Conservation (phyloP, 1,139 yeast genomes). For the Yamadazyma diddensiae region DNA sequence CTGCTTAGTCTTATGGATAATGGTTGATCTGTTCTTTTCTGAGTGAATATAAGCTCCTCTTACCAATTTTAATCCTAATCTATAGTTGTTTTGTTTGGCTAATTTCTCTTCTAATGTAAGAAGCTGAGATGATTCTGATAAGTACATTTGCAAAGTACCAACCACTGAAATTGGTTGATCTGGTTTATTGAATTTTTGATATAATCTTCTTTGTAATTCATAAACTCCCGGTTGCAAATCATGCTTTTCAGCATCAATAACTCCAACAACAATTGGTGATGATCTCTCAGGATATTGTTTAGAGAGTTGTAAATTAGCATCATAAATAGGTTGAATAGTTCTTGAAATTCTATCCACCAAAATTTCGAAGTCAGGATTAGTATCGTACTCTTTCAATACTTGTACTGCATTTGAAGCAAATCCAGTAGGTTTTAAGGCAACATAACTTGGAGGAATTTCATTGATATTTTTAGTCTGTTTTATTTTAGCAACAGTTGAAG, state of each 20-base stretch:
- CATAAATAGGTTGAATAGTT: slow-evolving; percentile 55
- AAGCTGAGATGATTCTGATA: slow-evolving; percentile 65
- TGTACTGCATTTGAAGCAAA: slow-evolving; percentile 73
- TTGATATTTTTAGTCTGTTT: slow-evolving; percentile 48
- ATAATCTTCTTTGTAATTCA: slow-evolving; percentile 81
- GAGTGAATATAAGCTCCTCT: slow-evolving; percentile 97
- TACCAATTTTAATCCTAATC: slow-evolving; percentile 87
- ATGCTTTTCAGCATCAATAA: slow-evolving; percentile 90
- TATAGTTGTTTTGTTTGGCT: slow-evolving; percentile 63
- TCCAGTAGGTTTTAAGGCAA: slow-evolving; percentile 94
- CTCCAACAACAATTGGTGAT: slow-evolving; percentile 81
- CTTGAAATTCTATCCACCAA: slow-evolving; percentile 64
- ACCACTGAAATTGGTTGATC: slow-evolving; percentile 64
- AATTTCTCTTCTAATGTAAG: slow-evolving; percentile 61
- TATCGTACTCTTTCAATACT: slow-evolving; percentile 61
- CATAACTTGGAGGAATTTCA: slow-evolving; percentile 72
- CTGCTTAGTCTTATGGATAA: slow-evolving; percentile 72
- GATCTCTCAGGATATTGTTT: slow-evolving; percentile 61
- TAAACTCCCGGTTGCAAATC: slow-evolving; percentile 90
- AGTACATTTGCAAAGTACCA: slow-evolving; percentile 93
- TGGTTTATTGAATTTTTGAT: slow-evolving; percentile 65
- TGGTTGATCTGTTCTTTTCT: slow-evolving; percentile 63
- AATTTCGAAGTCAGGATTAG: slow-evolving; percentile 50
- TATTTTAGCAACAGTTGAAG: slow-evolving; percentile 59
- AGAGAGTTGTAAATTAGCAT: slow-evolving; percentile 48